Evolutionary conservation across 1,139 yeast species (phyloP).

Genomic region (Saccharomyces hybrid): DNA sequence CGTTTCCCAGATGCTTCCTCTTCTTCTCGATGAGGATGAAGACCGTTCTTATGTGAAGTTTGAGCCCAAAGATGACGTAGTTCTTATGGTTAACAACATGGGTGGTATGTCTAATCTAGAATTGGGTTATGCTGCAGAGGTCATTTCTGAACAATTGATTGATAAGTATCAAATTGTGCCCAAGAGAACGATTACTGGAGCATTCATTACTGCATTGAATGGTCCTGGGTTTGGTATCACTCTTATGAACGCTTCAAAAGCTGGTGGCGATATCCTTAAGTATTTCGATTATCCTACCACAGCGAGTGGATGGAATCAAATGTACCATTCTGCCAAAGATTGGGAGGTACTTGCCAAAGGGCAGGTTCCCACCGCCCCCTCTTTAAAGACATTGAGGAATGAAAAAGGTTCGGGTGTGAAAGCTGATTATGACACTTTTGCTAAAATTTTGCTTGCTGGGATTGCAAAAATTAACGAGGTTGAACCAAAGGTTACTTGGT

Average conservation of each 20-base stretch:
- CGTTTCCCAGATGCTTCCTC: constrained; percentile 34
- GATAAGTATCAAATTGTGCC: constrained; percentile 36
- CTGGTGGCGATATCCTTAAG: constrained; percentile 33
- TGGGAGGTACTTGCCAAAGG: constrained; percentile 24
- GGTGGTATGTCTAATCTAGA: constrained; percentile 48
- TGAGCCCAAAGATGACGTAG: constrained; percentile 35
- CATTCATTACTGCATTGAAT: constrained; percentile 45
- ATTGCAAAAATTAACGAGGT: constrained; percentile 36
- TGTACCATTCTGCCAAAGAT: constrained; percentile 18
- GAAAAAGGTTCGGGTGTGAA: constrained; percentile 32
- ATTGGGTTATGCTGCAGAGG: constrained; percentile 34
- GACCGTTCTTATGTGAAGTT: constrained; percentile 41
- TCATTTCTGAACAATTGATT: constrained; percentile 34
- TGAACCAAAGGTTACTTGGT: constrained; percentile 43
- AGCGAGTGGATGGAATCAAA: constrained; percentile 64
- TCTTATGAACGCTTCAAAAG: constrained; percentile 39
- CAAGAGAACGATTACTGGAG: constrained; percentile 39
- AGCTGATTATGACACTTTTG: constrained; percentile 33
- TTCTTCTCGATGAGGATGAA: constrained; percentile 36
- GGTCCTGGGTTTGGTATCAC: constrained; percentile 47
- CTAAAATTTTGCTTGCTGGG: constrained; percentile 33
- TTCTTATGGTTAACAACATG: constrained; percentile 42
- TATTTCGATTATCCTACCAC: constrained; percentile 55
- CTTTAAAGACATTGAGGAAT: constrained; percentile 30
- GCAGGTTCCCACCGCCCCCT: constrained; percentile 34